Evolutionary conservation across 208 protist genomes (phyloP).

Genomic region (Naegleria fowleri): DNA sequence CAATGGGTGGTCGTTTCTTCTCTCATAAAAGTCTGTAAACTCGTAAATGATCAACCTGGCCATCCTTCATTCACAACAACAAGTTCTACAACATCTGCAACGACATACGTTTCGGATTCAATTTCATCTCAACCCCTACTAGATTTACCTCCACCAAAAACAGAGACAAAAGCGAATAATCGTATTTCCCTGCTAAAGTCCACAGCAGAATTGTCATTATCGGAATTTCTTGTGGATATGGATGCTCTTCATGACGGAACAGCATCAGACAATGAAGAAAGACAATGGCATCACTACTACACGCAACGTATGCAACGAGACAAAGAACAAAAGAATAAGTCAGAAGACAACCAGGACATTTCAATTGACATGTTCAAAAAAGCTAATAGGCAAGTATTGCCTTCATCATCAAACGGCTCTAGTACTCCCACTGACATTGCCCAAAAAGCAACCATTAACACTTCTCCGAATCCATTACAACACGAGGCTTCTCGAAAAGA

Average conservation of each 20-base stretch:
- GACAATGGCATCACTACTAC: background rate
- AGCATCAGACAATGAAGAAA: background rate
- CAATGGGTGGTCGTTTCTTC: background rate
- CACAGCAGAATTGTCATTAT: background rate
- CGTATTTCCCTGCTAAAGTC: background rate
- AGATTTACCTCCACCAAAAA: no score
- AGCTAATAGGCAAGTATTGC: background rate
- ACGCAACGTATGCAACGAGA: background rate
- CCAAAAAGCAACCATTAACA: background rate
- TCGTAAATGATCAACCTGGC: background rate
- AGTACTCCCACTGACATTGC: background rate
- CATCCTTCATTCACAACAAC: background rate
- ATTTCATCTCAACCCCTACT: no score
- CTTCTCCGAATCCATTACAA: background rate
- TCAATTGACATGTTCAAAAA: slow-evolving; percentile 14
- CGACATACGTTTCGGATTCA: no score
- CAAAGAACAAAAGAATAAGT: background rate
- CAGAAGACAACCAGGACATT: background rate
- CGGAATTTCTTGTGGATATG: background rate
- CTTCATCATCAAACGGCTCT: background rate
- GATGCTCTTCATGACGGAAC: background rate
- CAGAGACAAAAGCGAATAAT: background rate
- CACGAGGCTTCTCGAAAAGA: slow-evolving; percentile 12
- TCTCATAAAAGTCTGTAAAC: background rate
- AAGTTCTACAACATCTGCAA: background rate